Percentiles rank a stretch among this genome's conserved stretches.
These are phyloP conservation scores for Pleodorina starrii DNA, from an alignment of 139 green algal genomes.

Conservation along the genomic window DNA sequence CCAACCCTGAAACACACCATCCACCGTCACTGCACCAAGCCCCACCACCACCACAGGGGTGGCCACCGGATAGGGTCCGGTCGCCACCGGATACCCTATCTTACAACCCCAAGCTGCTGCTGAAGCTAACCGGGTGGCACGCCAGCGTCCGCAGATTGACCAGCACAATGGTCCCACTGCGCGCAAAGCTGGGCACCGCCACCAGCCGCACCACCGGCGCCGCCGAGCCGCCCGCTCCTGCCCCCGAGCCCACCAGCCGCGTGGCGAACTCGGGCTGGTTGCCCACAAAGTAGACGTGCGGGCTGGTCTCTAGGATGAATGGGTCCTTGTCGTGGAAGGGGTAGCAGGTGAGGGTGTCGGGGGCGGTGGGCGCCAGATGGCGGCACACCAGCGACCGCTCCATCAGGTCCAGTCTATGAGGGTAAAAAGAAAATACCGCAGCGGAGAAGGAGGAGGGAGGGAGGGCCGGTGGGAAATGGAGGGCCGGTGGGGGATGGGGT, in stretches of 20 bases:
- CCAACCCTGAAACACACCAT: no score
- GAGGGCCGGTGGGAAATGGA: no score
- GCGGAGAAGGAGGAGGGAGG: not conserved
- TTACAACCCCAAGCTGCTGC: constrained; percentile 28
- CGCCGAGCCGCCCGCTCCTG: not conserved
- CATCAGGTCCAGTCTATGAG: constrained; percentile 81
- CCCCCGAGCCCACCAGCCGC: constrained; percentile 9
- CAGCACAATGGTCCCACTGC: constrained; percentile 82
- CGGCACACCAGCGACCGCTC: constrained; percentile 83
- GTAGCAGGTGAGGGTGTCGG: constrained; percentile 97
- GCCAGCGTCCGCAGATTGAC: constrained; percentile 90
- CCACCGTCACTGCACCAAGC: no score
- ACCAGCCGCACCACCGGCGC: constrained; percentile 74
- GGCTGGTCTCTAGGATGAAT: constrained; percentile 91
- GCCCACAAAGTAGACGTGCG: constrained; percentile 96
- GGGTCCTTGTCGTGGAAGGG: constrained; percentile 93
- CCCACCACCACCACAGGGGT: no score
- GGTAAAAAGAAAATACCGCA: not conserved
- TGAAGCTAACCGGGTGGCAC: constrained; percentile 83
- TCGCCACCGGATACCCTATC: no score
- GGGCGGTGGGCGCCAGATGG: constrained; percentile 94
- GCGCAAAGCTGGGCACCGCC: constrained; percentile 84
- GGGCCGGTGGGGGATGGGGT: no score
- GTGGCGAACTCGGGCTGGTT: constrained; percentile 90
- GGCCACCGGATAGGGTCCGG: no score